Conservation (phyloP, 139 green algal species). For the Chlorella sp. region DNA sequence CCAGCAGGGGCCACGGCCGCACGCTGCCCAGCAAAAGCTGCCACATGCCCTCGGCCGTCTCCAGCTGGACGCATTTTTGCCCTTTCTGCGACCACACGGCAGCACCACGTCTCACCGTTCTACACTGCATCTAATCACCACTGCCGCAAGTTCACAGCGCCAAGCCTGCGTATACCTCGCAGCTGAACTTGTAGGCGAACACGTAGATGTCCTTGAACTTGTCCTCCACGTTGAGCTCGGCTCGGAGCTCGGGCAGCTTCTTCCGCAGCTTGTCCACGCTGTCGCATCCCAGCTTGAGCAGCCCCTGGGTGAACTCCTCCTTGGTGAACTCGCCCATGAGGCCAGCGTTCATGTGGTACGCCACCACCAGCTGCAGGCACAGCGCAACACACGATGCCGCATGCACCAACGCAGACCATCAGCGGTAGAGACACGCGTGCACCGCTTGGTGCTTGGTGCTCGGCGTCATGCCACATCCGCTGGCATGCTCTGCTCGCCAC, state of each 20-base stretch:
- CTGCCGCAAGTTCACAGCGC: background rate
- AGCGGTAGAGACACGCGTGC: too few species aligned
- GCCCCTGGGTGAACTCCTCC: slow-evolving; percentile 65
- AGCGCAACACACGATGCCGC: too few species aligned
- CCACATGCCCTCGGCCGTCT: slow-evolving; percentile 92
- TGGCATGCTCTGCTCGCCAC: background rate
- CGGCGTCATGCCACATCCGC: too few species aligned
- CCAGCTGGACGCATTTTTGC: slow-evolving; percentile 89
- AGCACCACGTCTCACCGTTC: background rate
- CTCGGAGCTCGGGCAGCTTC: slow-evolving; percentile 58
- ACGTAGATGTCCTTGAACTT: slow-evolving; percentile 76
- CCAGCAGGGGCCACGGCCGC: slow-evolving; percentile 44
- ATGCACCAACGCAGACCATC: too few species aligned
- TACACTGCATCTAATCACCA: background rate
- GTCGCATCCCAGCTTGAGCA: slow-evolving; percentile 54
- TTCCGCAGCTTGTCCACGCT: slow-evolving; percentile 59
- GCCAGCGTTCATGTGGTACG: slow-evolving; percentile 69
- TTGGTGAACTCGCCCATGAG: slow-evolving; percentile 86
- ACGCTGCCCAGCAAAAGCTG: slow-evolving; percentile 66
- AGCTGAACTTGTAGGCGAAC: slow-evolving; percentile 73
- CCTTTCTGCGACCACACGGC: slow-evolving; percentile 62
- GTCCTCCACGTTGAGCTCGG: slow-evolving; percentile 47
- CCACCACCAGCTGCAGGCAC: slow-evolving; percentile 76
- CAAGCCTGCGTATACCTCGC: too few species aligned
- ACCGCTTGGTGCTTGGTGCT: too few species aligned